phyloP scores from a whole-genome alignment of 306 rosid species.

The Rosa lucieae region DNA sequence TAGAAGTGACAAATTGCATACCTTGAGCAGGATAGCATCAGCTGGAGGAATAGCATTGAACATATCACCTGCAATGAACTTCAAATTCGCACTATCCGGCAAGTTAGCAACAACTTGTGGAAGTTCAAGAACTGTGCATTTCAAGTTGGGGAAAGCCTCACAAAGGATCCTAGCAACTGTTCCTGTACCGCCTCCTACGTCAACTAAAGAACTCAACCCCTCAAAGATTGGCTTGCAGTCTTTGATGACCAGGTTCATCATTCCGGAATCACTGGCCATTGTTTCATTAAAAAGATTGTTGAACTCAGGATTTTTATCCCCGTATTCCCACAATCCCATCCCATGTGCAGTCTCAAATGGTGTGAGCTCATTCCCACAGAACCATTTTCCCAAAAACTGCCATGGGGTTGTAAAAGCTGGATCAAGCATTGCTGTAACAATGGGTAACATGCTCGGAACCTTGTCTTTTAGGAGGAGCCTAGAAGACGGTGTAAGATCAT shows the following conservation, averaged over 20 bases:
- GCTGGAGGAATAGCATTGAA: slow-evolving; percentile 47
- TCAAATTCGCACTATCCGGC: slow-evolving; percentile 34
- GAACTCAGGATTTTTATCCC: slow-evolving; percentile 11
- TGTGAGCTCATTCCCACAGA: slow-evolving; percentile 12
- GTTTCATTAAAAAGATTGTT: slow-evolving; percentile 29
- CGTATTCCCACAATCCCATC: slow-evolving; percentile 35
- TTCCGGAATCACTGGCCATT: slow-evolving; percentile 45
- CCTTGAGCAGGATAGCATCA: slow-evolving; percentile 49
- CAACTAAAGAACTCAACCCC: slow-evolving; percentile 37
- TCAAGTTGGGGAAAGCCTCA: slow-evolving; percentile 45
- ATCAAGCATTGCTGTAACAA: slow-evolving; percentile 18
- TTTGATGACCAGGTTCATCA: slow-evolving; percentile 38
- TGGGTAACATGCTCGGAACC: slow-evolving; percentile 6
- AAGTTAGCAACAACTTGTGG: slow-evolving; percentile 47
- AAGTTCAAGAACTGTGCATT: slow-evolving; percentile 49
- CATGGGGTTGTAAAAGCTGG: slow-evolving; percentile 22
- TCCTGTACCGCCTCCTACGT: slow-evolving; percentile 50
- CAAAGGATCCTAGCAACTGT: slow-evolving; percentile 27
- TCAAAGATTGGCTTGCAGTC: slow-evolving; percentile 46
- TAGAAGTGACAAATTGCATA: background rate
- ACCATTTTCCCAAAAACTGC: slow-evolving; percentile 35
- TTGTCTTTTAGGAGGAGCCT: slow-evolving; percentile 39
- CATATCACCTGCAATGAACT: slow-evolving; percentile 53
- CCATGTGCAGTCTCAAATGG: slow-evolving; percentile 39
- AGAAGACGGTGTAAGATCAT: slow-evolving; percentile 46